Evolutionary conservation across 1,284 basidiomycete genomes (phyloP), one percentile per base, ranked within the genome.

Genomic region (Rhodotorula glutinis): DNA sequence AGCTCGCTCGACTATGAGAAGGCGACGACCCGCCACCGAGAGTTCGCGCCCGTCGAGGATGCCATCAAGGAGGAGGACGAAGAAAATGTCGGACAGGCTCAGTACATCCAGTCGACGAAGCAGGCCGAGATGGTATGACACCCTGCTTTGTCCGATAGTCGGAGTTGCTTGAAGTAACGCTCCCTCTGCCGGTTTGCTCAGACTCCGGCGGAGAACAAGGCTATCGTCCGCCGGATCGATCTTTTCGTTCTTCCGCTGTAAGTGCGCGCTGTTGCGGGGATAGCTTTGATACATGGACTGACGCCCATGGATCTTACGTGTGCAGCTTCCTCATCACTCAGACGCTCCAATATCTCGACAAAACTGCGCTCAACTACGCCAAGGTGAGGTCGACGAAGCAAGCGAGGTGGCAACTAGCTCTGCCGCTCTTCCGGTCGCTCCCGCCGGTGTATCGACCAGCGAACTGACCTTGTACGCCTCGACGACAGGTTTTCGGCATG

Each of bases 331-430:
- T 65, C 7, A 29, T 75, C 29, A 75, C 74, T 1, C 74, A 78
- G 60, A 76, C 74, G 4, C 69, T 75, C 1, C 75, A 76, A 53
- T 77, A 76, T 61, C 71, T 77, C 51, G 76, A 77, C 69, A 75
- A 75, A 57, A 78, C 77, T 0, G 77, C 77, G 2, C 60, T 77
- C n/a, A 77, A 78, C 66, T 77, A 77, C 47, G 76, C 76, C 23
- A 78, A 77, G 52, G 55, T 56, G 11, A 27, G 54, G 8, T 8
- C 14, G n/a, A 2, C 23, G 1, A 14, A 13, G n/a, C 21, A 4
- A 4, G n/a, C n/a, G n/a, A n/a, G n/a, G n/a, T n/a, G n/a, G n/a
- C n/a, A n/a, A n/a, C n/a, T n/a, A n/a, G n/a, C n/a, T n/a, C n/a
- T n/a, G n/a, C n/a, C 29, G 11, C 16, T 53, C 44, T n/a, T 25